Evolutionary conservation across 1,139 yeast species (phyloP).

Genomic region (Sugiyamaella paludigena): DNA sequence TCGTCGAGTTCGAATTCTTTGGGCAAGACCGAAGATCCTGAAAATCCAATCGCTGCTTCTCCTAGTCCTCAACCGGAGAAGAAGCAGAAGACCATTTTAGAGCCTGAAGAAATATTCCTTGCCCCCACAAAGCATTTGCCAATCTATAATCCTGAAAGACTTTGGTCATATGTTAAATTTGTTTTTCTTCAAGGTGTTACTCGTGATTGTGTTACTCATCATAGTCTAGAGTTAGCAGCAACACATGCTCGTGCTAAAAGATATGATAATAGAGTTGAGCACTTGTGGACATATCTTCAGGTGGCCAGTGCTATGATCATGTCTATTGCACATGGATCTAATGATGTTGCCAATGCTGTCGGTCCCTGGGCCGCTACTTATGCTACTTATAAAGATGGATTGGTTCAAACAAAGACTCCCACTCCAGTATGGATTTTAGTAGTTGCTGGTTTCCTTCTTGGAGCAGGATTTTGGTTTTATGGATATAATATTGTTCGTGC

Average conservation of each 20-base stretch:
- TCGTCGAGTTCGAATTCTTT: conserved; percentile 26
- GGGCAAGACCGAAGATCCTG: conserved; percentile 6
- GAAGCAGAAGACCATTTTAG: not conserved
- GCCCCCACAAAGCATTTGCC: conserved; percentile 12
- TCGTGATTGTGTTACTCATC: conserved; percentile 58
- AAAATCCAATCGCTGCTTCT: not conserved
- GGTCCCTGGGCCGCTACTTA: conserved; percentile 73
- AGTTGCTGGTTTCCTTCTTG: conserved; percentile 66
- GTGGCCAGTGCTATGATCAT: conserved; percentile 74
- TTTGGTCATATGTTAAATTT: conserved; percentile 53
- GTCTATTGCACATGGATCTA: conserved; percentile 79
- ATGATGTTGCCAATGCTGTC: conserved; percentile 76
- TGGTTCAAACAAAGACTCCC: conserved; percentile 48
- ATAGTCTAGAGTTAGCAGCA: conserved; percentile 46
- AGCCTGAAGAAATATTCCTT: conserved; percentile 13
- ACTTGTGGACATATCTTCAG: conserved; percentile 66
- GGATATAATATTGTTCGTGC: conserved; percentile 71
- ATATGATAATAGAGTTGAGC: conserved; percentile 72
- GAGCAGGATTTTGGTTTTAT: conserved; percentile 68
- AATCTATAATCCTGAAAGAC: conserved; percentile 42
- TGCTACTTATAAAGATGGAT: conserved; percentile 57
- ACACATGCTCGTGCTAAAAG: conserved; percentile 60
- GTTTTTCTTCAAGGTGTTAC: conserved; percentile 59
- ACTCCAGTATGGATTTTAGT: conserved; percentile 74
- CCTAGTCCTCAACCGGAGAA: conserved; percentile 2